Evolutionary conservation across 371 early-diverging fungal species (phyloP).

Genomic region (Mycotypha africana): DNA sequence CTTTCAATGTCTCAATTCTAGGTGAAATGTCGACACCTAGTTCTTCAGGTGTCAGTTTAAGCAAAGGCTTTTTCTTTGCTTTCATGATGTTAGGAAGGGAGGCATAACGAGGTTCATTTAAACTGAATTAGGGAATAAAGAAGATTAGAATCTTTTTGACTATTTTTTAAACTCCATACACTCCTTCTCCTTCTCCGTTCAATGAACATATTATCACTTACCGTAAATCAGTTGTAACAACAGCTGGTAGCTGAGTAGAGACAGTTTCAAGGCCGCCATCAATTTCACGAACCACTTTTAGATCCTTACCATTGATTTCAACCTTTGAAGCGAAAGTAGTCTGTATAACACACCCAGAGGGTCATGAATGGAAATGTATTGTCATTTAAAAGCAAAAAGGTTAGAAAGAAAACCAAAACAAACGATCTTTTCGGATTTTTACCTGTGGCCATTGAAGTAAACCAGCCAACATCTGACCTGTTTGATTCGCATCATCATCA

Average conservation of each 20-base stretch:
- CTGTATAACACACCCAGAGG: slow-evolving; percentile 32
- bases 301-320: slow-evolving; percentile 65
- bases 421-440: slow-evolving; percentile 5
- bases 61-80: slow-evolving; percentile 98
- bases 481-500: slow-evolving; percentile 96
- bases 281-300: slow-evolving; percentile 90
- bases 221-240: slow-evolving; percentile 97
- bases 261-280: slow-evolving; percentile 98
- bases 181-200: too few relatives aligned
- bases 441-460: slow-evolving; percentile 93
- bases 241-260: slow-evolving; percentile 76
- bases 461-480: slow-evolving; percentile 98
- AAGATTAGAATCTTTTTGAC: neutral
- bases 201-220: slow-evolving; percentile 33
- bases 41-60: slow-evolving; percentile 73
- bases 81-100: slow-evolving; percentile 96
- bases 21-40: slow-evolving; percentile 84
- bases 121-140: slow-evolving; percentile 32
- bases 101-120: slow-evolving; percentile 96
- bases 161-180: neutral
- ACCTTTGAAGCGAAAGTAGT: slow-evolving; percentile 97
- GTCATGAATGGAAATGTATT: too few relatives aligned
- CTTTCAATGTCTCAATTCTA: slow-evolving; percentile 79
- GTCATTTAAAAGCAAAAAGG: slow-evolving; percentile 1
- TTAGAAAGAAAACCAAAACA: slow-evolving; percentile 11